Evolutionary conservation across 2,329 filamentous ascomycete genomes (phyloP).

Genomic region (Claviceps pazoutovae): DNA sequence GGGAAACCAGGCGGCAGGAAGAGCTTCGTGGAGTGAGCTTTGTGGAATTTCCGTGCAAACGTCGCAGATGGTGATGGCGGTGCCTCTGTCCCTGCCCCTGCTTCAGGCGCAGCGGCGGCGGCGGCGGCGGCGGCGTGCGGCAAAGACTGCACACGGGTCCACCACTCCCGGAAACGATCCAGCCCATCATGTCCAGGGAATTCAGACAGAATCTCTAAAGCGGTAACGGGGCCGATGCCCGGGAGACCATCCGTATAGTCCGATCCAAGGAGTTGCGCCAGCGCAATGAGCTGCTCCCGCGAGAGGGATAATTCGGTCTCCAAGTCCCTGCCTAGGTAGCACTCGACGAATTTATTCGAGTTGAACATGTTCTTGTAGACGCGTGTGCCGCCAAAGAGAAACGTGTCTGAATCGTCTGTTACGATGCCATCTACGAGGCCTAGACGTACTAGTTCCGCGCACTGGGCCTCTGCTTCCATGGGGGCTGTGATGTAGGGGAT

Average conservation of each 20-base stretch:
- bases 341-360: slow-evolving; percentile 93
- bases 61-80: slow-evolving; percentile 47
- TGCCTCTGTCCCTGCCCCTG: slow-evolving; percentile 22
- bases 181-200: slow-evolving; percentile 54
- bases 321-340: slow-evolving; percentile 72
- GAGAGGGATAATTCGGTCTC: slow-evolving; percentile 81
- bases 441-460: slow-evolving; percentile 73
- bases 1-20: slow-evolving; percentile 77
- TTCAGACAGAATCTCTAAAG: slow-evolving; percentile 85
- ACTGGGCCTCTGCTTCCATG: slow-evolving; percentile 98
- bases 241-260: slow-evolving; percentile 91
- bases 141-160: slow-evolving; percentile 58
- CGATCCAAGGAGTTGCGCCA: slow-evolving; percentile 81
- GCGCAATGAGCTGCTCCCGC: slow-evolving; percentile 72
- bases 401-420: slow-evolving; percentile 92
- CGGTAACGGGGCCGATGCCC: slow-evolving; percentile 86
- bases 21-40: slow-evolving; percentile 64
- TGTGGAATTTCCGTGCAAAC: slow-evolving; percentile 59
- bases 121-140: slow-evolving; percentile 30
- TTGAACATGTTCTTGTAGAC: slow-evolving; percentile 99
- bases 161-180: slow-evolving; percentile 75
- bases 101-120: neutral
- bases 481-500: slow-evolving; percentile 94
- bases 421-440: slow-evolving; percentile 94
- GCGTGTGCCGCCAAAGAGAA: slow-evolving; percentile 87